phyloP scores from a whole-genome alignment of 345 rosid genomes.

The Gossypium bickii region DNA sequence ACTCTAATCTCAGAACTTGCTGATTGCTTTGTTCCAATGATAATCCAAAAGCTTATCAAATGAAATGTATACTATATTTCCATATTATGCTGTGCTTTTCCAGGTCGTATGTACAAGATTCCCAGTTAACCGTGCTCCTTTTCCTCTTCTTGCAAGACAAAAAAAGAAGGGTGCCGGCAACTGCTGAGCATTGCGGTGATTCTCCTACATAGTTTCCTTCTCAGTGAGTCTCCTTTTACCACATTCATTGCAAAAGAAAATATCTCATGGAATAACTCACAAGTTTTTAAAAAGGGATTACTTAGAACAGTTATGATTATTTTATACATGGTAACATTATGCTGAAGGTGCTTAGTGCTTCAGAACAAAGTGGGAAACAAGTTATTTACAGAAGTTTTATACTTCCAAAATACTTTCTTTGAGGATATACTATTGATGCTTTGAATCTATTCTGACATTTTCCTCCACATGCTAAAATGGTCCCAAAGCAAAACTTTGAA shows the following conservation, averaged over 20 bases:
- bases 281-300: background rate
- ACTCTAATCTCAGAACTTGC: background rate
- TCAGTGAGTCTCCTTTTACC: background rate
- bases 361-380: slow-evolving; percentile 16
- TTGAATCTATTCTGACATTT: slow-evolving; percentile 27
- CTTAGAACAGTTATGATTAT: background rate
- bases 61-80: background rate
- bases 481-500: slow-evolving; percentile 16
- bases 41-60: background rate
- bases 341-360: slow-evolving; percentile 11
- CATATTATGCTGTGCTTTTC: background rate
- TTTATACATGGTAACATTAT: background rate
- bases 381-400: background rate
- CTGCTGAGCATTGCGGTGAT: background rate
- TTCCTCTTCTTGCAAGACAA: background rate
- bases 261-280: background rate
- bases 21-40: background rate
- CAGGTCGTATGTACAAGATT: background rate
- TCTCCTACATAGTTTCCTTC: background rate
- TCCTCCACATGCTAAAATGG: slow-evolving; percentile 13
- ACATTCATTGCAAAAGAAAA: background rate
- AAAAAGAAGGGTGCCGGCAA: background rate
- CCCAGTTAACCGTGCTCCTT: background rate
- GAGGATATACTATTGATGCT: slow-evolving; percentile 16
- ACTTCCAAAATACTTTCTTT: background rate